Percentiles rank a stretch among this genome's conserved stretches.
Conservation (phyloP, 495 filamentous ascomycete species). For the Pseudoneurospora amorphoporcata region DNA sequence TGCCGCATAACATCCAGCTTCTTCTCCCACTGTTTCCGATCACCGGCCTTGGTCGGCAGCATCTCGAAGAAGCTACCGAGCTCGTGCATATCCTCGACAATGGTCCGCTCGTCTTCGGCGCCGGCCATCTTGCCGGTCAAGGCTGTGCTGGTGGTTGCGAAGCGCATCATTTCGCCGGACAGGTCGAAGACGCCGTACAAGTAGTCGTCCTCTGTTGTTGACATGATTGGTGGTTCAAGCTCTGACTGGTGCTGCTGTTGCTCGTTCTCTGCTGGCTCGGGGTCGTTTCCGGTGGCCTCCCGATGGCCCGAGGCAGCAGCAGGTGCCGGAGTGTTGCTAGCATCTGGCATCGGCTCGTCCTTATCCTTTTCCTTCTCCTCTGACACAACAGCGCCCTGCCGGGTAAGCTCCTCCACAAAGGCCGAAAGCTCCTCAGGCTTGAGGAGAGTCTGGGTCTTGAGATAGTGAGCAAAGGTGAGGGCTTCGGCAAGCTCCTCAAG, state of each 20-base stretch:
- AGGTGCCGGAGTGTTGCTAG: slow-evolving; percentile 2
- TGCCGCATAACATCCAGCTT: slow-evolving; percentile 80
- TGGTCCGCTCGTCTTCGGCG: slow-evolving; percentile 31
- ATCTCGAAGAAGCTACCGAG: slow-evolving; percentile 65
- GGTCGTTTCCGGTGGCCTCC: not conserved
- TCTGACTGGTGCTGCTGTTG: not conserved
- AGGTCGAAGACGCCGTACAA: slow-evolving; percentile 87
- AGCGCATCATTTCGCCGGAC: slow-evolving; percentile 91
- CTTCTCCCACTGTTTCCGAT: slow-evolving; percentile 43
- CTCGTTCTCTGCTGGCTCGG: not conserved
- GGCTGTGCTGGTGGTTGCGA: slow-evolving; percentile 74
- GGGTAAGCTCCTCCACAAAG: slow-evolving; percentile 29
- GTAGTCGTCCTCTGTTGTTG: slow-evolving; percentile 73
- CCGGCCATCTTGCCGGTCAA: slow-evolving; percentile 47
- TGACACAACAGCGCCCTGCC: slow-evolving; percentile 5
- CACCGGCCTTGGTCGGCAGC: slow-evolving; percentile 43
- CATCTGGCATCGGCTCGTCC: slow-evolving; percentile 18
- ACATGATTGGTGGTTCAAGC: slow-evolving; percentile 35
- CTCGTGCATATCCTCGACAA: slow-evolving; percentile 64
- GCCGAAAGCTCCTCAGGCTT: slow-evolving; percentile 46
- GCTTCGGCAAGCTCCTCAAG: slow-evolving; percentile 93
- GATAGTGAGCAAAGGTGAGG: slow-evolving; percentile 74
- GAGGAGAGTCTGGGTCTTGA: slow-evolving; percentile 65
- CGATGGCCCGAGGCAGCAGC: not conserved
- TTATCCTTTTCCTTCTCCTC: slow-evolving; percentile 4